Conservation (phyloP, 345 rosid species). For the Gossypium turneri region DNA sequence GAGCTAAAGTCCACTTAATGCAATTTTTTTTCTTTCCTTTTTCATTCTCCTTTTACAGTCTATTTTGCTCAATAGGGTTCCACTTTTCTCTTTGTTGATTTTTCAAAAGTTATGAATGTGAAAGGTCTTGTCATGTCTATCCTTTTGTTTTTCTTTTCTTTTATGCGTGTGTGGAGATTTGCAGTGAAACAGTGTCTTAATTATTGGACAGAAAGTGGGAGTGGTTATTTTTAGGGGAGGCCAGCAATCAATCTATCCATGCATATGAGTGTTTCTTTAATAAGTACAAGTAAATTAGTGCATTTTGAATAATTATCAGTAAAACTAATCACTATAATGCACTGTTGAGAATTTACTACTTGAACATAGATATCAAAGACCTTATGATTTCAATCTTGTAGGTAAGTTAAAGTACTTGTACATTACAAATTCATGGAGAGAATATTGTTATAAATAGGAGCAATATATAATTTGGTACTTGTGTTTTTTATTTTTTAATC, state of each 20-base stretch:
- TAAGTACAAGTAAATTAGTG: too few species aligned
- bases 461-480: too few species aligned
- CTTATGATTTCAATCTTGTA: too few species aligned
- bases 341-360: too few species aligned
- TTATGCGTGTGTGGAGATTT: not conserved
- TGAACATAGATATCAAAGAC: too few species aligned
- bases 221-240: too few species aligned
- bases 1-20: slow-evolving; percentile 18
- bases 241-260: not conserved
- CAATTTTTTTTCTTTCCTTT: not conserved
- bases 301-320: too few species aligned
- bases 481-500: too few species aligned
- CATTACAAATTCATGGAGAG: too few species aligned
- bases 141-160: not conserved
- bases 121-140: slow-evolving; percentile 19
- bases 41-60: slow-evolving; percentile 10
- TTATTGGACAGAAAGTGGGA: not conserved
- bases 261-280: not conserved
- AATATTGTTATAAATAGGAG: too few species aligned
- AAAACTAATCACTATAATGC: too few species aligned
- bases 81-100: slow-evolving; percentile 14
- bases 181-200: not conserved
- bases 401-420: too few species aligned
- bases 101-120: slow-evolving; percentile 23
- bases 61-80: slow-evolving; percentile 1